These are phyloP conservation scores for Pisolithus marmoratus DNA, from an alignment of 768 basidiomycete genomes.

Conservation along the genomic window DNA sequence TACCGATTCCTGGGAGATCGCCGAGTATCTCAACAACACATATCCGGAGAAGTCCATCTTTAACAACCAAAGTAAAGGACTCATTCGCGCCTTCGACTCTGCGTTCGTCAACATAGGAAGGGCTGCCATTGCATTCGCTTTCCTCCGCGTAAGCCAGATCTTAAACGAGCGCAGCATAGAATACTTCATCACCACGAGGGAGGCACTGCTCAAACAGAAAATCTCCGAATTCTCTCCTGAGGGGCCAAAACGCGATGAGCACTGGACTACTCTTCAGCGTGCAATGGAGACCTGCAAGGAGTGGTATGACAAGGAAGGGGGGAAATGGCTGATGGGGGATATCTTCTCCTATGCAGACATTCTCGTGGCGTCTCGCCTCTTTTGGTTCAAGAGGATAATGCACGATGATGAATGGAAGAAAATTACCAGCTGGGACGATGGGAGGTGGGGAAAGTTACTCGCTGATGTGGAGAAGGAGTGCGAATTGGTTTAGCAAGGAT, in stretches of 20 bases:
- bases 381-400: conserved; percentile 2
- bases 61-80: not conserved
- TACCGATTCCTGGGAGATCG: no score
- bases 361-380: not conserved
- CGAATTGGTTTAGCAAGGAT: not conserved
- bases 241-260: conserved; percentile 23
- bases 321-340: conserved; percentile 3
- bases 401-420: conserved; percentile 1
- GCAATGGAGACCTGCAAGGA: no score
- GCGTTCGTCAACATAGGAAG: not conserved
- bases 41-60: conserved; percentile 6
- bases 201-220: not conserved
- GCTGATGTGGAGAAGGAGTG: no score
- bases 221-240: conserved; percentile 25
- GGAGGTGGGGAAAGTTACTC: conserved; percentile 1
- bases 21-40: conserved; percentile 5
- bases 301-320: conserved; percentile 1
- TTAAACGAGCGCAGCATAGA: not conserved
- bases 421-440: not conserved
- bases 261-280: no score
- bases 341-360: conserved; percentile 8
- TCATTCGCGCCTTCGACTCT: conserved; percentile 1
- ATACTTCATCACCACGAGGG: not conserved
- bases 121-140: not conserved
- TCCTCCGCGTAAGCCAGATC: not conserved